A percentile compares a stretch with the other conserved stretches of the same genome.
phyloP scores from a whole-genome alignment of 2,329 filamentous ascomycete species.

The Plectosphaerella sp. region DNA sequence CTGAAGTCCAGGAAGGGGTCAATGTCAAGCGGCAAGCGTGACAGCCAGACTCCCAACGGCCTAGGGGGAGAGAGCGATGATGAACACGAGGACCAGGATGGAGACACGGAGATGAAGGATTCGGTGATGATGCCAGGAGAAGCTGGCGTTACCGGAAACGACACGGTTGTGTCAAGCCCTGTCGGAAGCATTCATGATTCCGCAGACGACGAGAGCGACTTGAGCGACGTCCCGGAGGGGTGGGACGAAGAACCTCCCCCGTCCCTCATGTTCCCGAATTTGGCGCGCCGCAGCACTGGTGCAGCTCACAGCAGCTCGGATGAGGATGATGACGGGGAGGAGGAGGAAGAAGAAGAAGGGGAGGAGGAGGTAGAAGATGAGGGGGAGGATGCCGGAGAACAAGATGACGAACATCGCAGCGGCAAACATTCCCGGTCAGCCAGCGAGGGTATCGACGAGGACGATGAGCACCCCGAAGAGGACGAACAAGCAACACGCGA shows the following conservation, averaged over 20 bases:
- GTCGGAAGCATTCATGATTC: slow-evolving; percentile 59
- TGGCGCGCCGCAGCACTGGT: slow-evolving; percentile 17
- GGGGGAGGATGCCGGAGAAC: background rate
- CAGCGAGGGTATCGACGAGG: slow-evolving; percentile 11
- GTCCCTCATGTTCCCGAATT: slow-evolving; percentile 47
- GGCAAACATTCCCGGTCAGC: background rate
- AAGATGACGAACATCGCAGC: background rate
- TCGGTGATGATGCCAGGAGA: slow-evolving; percentile 13
- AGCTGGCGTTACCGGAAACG: slow-evolving; percentile 13
- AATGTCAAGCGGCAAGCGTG: slow-evolving; percentile 44
- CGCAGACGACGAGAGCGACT: slow-evolving; percentile 65
- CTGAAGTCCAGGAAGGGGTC: slow-evolving; percentile 47
- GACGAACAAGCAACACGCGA: slow-evolving; percentile 3
- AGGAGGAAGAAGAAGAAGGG: slow-evolving; percentile 15
- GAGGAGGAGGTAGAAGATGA: slow-evolving; percentile 15
- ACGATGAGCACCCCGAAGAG: slow-evolving; percentile 14
- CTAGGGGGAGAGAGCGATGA: slow-evolving; percentile 30
- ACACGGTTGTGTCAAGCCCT: slow-evolving; percentile 39
- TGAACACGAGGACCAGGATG: slow-evolving; percentile 32
- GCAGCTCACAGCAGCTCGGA: slow-evolving; percentile 3
- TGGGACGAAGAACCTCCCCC: slow-evolving; percentile 54
- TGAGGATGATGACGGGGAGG: slow-evolving; percentile 8
- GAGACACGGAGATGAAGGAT: slow-evolving; percentile 18
- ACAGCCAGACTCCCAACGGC: slow-evolving; percentile 32
- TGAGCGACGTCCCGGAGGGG: slow-evolving; percentile 58